Evolutionary conservation across 2,329 filamentous ascomycete species (phyloP).

Genomic region (Thermomyces lanuginosus): DNA sequence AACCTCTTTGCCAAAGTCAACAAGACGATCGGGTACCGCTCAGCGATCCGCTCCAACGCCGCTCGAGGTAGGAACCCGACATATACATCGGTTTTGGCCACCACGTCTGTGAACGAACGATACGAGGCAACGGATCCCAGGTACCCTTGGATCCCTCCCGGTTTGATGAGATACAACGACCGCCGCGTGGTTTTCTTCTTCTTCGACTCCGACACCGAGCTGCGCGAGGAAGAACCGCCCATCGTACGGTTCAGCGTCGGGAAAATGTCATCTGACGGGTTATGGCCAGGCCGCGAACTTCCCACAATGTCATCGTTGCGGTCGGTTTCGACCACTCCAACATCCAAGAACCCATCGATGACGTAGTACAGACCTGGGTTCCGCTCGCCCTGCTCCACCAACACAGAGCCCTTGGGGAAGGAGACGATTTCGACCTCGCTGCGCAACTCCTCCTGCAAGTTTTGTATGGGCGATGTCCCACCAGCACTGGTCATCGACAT

Average conservation of each 20-base stretch:
- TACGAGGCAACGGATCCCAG: slow-evolving; percentile 89
- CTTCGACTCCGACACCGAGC: slow-evolving; percentile 16
- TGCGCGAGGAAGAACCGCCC: slow-evolving; percentile 27
- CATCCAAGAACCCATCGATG: slow-evolving; percentile 89
- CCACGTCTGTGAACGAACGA: slow-evolving; percentile 87
- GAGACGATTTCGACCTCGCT: slow-evolving; percentile 94
- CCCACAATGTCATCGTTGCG: slow-evolving; percentile 29
- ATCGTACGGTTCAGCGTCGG: slow-evolving; percentile 30
- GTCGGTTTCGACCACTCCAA: slow-evolving; percentile 65
- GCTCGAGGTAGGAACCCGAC: slow-evolving; percentile 82
- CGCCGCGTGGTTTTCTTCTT: slow-evolving; percentile 37
- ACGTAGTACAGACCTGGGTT: slow-evolving; percentile 96
- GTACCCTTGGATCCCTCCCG: slow-evolving; percentile 85
- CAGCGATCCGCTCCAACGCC: slow-evolving; percentile 79
- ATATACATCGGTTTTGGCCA: slow-evolving; percentile 95
- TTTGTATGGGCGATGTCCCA: slow-evolving; percentile 46
- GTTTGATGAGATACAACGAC: slow-evolving; percentile 81
- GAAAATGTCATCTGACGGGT: slow-evolving; percentile 23
- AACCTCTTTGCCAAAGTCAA: slow-evolving; percentile 92
- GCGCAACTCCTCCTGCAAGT: slow-evolving; percentile 61
- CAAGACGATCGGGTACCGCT: slow-evolving; percentile 78
- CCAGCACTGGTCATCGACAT: slow-evolving; percentile 49
- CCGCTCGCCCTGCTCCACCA: slow-evolving; percentile 93
- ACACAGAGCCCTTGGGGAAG: slow-evolving; percentile 82
- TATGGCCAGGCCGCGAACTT: slow-evolving; percentile 14